phyloP scores from a whole-genome alignment of 257 asterid genomes.

The Eucommia ulmoides region DNA sequence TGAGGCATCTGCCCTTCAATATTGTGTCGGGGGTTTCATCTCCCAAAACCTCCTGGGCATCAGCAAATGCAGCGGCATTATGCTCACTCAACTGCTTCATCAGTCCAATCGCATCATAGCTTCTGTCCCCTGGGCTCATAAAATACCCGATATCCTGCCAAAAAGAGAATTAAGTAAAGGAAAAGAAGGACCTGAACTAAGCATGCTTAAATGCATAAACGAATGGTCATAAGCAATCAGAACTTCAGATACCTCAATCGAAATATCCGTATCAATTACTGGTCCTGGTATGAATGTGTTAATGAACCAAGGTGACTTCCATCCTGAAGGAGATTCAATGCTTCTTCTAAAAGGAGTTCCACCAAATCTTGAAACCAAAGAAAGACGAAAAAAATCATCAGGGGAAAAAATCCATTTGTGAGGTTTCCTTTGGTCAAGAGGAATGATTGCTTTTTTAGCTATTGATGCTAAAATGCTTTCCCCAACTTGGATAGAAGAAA shows the following conservation, averaged over 20 bases:
- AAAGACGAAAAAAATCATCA: not conserved
- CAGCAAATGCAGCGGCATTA: slow-evolving; percentile 80
- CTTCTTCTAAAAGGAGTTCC: slow-evolving; percentile 77
- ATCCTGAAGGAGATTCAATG: slow-evolving; percentile 86
- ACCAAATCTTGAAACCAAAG: slow-evolving; percentile 34
- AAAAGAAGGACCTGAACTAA: no score
- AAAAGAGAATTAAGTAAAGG: slow-evolving; percentile 8
- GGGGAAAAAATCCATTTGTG: not conserved
- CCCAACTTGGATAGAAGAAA: no score
- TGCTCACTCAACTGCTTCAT: slow-evolving; percentile 94
- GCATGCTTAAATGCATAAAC: no score
- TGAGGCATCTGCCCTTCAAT: slow-evolving; percentile 39
- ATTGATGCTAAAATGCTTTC: no score
- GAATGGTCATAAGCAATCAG: not conserved
- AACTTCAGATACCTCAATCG: slow-evolving; percentile 46
- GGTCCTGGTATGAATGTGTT: slow-evolving; percentile 66
- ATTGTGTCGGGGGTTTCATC: slow-evolving; percentile 77
- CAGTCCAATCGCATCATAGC: slow-evolving; percentile 84
- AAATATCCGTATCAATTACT: slow-evolving; percentile 65
- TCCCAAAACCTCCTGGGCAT: slow-evolving; percentile 87
- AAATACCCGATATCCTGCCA: slow-evolving; percentile 72
- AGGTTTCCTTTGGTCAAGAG: no score
- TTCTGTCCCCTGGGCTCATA: slow-evolving; percentile 67
- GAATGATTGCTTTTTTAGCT: no score
- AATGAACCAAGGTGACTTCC: slow-evolving; percentile 96